These are phyloP conservation scores for Dipteronia sinensis DNA, from an alignment of 345 rosid genomes.

Conservation along the genomic window DNA sequence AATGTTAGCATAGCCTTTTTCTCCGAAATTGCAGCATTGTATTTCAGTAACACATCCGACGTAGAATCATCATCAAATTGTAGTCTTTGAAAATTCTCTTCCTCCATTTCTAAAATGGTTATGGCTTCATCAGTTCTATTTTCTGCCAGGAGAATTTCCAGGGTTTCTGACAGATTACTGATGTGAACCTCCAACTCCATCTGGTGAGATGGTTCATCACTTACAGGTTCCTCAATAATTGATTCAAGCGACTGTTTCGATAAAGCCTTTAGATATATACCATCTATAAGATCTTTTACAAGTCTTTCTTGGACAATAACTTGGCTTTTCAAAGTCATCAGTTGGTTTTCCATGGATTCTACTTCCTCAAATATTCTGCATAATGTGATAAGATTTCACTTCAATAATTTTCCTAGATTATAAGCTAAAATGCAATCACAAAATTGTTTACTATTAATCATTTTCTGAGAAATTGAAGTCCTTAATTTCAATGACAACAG, in stretches of 20 bases:
- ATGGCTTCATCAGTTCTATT: slow-evolving; percentile 54
- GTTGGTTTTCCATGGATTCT: slow-evolving; percentile 40
- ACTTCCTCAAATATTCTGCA: slow-evolving; percentile 57
- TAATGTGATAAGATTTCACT: neutral
- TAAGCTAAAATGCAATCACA: neutral
- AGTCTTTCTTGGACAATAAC: slow-evolving; percentile 44
- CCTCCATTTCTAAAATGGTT: slow-evolving; percentile 41
- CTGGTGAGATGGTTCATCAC: slow-evolving; percentile 27
- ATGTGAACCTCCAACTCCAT: slow-evolving; percentile 38
- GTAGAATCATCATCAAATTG: slow-evolving; percentile 25
- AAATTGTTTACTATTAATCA: too few species aligned
- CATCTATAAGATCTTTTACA: slow-evolving; percentile 44
- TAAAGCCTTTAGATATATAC: slow-evolving; percentile 28
- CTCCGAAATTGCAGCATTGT: slow-evolving; percentile 44
- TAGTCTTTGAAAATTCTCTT: slow-evolving; percentile 36
- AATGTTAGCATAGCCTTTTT: slow-evolving; percentile 37
- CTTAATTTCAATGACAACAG: neutral
- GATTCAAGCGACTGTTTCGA: slow-evolving; percentile 40
- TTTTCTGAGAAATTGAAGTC: neutral
- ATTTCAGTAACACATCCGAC: slow-evolving; percentile 22
- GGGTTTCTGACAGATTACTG: slow-evolving; percentile 37
- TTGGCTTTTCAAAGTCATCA: slow-evolving; percentile 46
- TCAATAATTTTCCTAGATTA: neutral
- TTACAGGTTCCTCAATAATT: slow-evolving; percentile 25
- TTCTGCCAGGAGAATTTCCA: slow-evolving; percentile 50